These are phyloP conservation scores for Trichoderma semiorbis DNA, from an alignment of 2,329 filamentous ascomycete species.

Conservation along the genomic window DNA sequence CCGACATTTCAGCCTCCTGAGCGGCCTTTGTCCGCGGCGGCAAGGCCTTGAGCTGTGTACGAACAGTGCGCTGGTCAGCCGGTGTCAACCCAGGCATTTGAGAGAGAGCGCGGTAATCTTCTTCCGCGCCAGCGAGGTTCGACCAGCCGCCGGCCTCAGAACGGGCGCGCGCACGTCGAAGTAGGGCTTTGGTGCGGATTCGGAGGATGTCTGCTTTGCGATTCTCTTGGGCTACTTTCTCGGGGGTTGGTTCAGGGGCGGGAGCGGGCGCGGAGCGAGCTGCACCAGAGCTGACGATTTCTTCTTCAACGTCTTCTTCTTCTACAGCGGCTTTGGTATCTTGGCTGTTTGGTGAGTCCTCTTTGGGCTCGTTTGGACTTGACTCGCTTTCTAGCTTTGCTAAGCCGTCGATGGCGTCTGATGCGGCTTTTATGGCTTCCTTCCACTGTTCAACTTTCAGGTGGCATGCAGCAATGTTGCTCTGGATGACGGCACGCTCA, in stretches of 20 bases:
- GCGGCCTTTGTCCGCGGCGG: slow-evolving; percentile 70
- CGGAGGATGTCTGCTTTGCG: slow-evolving; percentile 62
- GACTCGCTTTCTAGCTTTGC: slow-evolving; percentile 51
- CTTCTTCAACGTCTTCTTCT: slow-evolving; percentile 50
- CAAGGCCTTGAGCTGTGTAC: slow-evolving; percentile 61
- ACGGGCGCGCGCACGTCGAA: slow-evolving; percentile 72
- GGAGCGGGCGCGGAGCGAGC: slow-evolving; percentile 44
- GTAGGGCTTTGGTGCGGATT: slow-evolving; percentile 77
- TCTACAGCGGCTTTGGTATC: slow-evolving; percentile 36
- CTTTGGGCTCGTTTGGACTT: not conserved
- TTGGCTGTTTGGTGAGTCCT: slow-evolving; percentile 32
- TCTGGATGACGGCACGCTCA: slow-evolving; percentile 80
- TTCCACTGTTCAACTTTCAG: slow-evolving; percentile 85
- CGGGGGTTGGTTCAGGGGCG: slow-evolving; percentile 4
- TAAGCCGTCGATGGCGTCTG: slow-evolving; percentile 68
- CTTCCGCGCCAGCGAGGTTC: slow-evolving; percentile 69
- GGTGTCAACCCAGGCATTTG: slow-evolving; percentile 54
- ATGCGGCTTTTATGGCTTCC: slow-evolving; percentile 71
- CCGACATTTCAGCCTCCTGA: slow-evolving; percentile 81
- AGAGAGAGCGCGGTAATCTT: slow-evolving; percentile 72
- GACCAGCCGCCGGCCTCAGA: slow-evolving; percentile 74
- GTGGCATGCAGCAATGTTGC: slow-evolving; percentile 87
- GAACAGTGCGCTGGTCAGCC: slow-evolving; percentile 66
- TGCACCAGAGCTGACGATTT: slow-evolving; percentile 59
- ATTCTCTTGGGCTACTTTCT: slow-evolving; percentile 22